Evolutionary conservation across 2,329 filamentous ascomycete species (phyloP).

Genomic region (Metarhizium brunneum): DNA sequence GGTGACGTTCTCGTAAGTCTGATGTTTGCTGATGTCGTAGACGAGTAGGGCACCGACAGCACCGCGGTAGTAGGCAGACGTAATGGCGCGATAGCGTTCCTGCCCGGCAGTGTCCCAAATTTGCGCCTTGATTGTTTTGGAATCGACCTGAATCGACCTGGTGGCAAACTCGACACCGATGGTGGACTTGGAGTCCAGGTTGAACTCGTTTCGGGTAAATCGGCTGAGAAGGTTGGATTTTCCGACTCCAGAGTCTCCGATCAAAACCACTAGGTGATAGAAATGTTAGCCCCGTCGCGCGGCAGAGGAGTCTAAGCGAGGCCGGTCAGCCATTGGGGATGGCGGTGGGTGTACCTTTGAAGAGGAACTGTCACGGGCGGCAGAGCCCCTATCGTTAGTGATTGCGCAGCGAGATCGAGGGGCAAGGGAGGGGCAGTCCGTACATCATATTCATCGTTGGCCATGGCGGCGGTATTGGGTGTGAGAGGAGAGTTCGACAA

Average conservation of each 20-base stretch:
- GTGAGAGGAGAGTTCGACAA: background rate
- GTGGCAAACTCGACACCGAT: constrained; percentile 99
- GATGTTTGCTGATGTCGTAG: constrained; percentile 99
- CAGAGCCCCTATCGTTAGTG: constrained; percentile 21
- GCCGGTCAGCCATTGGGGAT: constrained; percentile 5
- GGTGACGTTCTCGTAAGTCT: constrained; percentile 98
- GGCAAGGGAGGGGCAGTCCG: constrained; percentile 28
- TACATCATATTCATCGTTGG: constrained; percentile 99
- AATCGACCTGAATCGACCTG: constrained; percentile 95
- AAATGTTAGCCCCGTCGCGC: constrained; percentile 20
- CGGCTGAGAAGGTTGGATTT: constrained; percentile 99
- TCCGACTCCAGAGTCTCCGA: constrained; percentile 98
- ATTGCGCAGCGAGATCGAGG: constrained; percentile 12
- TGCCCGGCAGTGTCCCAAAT: constrained; percentile 99
- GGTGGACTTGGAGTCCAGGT: constrained; percentile 98
- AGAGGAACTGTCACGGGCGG: constrained; percentile 67
- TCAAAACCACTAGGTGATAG: constrained; percentile 70
- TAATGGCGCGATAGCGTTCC: constrained; percentile 98
- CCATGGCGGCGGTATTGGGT: constrained; percentile 55
- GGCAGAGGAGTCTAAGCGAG: constrained; percentile 6
- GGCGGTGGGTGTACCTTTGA: constrained; percentile 65
- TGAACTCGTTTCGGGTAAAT: constrained; percentile 99
- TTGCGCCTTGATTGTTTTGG: constrained; percentile 99
- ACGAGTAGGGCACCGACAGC: constrained; percentile 95
- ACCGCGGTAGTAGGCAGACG: constrained; percentile 96